Conservation (phyloP, 306 rosid species). For the Sicyos edulis region DNA sequence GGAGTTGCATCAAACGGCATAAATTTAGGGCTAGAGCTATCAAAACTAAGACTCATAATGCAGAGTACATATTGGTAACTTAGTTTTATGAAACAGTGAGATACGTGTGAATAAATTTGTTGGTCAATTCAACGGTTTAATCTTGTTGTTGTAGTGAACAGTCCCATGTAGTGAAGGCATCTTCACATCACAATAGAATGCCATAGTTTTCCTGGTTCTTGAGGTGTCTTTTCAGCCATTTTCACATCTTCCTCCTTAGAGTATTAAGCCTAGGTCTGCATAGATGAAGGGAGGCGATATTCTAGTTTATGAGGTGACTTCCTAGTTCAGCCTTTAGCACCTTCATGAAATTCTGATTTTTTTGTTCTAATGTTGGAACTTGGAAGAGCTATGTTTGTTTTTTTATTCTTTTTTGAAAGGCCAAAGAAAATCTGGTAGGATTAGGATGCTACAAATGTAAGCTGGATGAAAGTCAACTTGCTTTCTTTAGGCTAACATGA, state of each 20-base stretch:
- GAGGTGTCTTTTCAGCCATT: too few species aligned
- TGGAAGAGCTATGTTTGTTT: not conserved
- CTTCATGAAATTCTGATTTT: not conserved
- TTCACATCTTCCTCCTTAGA: too few species aligned
- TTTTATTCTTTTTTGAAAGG: too few species aligned
- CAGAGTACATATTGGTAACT: not conserved
- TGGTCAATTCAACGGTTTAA: not conserved
- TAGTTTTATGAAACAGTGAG: not conserved
- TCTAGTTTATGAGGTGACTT: not conserved
- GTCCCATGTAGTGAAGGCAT: not conserved
- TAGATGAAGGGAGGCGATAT: too few species aligned
- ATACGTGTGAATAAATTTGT: not conserved
- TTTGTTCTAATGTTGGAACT: not conserved
- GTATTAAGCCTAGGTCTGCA: too few species aligned
- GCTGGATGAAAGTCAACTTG: not conserved
- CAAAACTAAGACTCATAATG: not conserved
- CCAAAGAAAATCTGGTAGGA: not conserved
- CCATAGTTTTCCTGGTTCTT: too few species aligned
- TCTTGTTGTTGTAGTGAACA: not conserved
- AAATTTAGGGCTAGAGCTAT: not conserved
- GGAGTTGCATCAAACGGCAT: not conserved
- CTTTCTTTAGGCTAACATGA: not conserved
- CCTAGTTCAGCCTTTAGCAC: not conserved
- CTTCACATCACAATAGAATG: not conserved
- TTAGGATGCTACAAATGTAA: not conserved